These are phyloP conservation scores for Trichoderma gracile DNA, from an alignment of 2,329 filamentous ascomycete genomes.

Conservation along the genomic window DNA sequence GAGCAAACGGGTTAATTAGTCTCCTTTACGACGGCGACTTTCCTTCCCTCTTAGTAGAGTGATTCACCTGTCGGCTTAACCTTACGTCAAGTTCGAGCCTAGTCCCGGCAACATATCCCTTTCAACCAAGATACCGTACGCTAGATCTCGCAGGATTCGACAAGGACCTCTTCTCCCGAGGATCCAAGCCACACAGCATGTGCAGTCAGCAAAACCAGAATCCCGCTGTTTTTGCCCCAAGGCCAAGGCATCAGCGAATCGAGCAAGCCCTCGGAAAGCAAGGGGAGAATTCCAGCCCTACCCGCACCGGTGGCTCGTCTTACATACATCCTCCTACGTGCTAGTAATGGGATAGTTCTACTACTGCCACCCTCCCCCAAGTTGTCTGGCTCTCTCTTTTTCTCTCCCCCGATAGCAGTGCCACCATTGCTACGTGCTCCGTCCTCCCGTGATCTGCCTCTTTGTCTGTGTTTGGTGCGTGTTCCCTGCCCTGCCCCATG, in stretches of 20 bases:
- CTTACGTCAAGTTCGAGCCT: too few species aligned
- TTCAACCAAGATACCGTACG: too few species aligned
- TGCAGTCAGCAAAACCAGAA: neutral
- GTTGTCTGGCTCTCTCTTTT: too few species aligned
- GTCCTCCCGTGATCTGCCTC: neutral
- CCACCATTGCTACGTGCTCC: conserved; percentile 5
- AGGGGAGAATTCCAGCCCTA: conserved; percentile 7
- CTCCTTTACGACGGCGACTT: too few species aligned
- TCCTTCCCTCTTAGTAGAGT: too few species aligned
- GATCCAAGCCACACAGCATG: neutral
- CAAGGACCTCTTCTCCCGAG: too few species aligned
- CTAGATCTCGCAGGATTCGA: too few species aligned
- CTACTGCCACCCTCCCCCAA: neutral
- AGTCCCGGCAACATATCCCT: too few species aligned
- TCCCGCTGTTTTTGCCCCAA: neutral
- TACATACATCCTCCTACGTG: neutral
- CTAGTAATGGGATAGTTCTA: neutral
- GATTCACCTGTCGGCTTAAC: too few species aligned
- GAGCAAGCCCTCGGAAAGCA: neutral
- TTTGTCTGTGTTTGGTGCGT: neutral
- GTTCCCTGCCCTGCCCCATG: neutral
- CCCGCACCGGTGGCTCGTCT: conserved; percentile 15
- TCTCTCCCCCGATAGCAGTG: neutral
- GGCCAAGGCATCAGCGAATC: neutral
- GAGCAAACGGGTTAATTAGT: too few species aligned